Conservation (phyloP, 2,329 filamentous ascomycete genomes). For the Davidsoniella virescens region DNA sequence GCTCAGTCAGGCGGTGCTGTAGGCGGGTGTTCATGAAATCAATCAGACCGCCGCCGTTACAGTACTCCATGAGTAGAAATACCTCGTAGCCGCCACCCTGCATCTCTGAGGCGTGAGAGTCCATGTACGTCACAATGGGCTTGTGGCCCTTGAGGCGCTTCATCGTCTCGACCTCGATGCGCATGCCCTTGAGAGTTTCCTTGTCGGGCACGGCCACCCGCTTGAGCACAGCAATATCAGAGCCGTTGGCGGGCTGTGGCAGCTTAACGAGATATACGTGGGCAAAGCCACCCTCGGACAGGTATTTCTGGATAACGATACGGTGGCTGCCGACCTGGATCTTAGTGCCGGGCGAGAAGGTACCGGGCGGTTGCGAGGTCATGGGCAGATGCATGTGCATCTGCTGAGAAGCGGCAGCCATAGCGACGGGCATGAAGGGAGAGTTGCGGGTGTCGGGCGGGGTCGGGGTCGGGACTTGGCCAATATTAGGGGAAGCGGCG, state of each 20-base stretch:
- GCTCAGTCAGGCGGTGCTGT: conserved; percentile 91
- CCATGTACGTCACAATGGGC: conserved; percentile 94
- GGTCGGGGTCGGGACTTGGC: not conserved
- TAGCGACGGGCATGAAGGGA: conserved; percentile 1
- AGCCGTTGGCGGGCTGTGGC: conserved; percentile 57
- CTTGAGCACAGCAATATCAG: conserved; percentile 76
- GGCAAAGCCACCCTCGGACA: conserved; percentile 94
- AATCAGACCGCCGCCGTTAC: conserved; percentile 84
- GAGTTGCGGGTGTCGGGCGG: not conserved
- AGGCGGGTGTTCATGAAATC: conserved; percentile 99
- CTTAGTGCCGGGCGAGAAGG: conserved; percentile 85
- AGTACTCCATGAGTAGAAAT: conserved; percentile 96
- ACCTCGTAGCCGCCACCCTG: conserved; percentile 92
- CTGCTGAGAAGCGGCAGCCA: conserved; percentile 11
- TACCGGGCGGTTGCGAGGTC: conserved; percentile 51
- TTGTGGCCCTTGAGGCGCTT: conserved; percentile 95
- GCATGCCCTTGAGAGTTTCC: conserved; percentile 85
- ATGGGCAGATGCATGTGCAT: conserved; percentile 18
- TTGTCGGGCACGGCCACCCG: conserved; percentile 93
- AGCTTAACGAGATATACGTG: conserved; percentile 95
- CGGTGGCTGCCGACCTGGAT: conserved; percentile 88
- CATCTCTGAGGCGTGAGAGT: conserved; percentile 91
- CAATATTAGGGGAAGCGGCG: not conserved
- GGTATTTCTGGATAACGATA: conserved; percentile 89
- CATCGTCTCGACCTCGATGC: conserved; percentile 98